These are phyloP conservation scores for Gomphus bonarii DNA, from an alignment of 1,284 basidiomycete species.

Conservation along the genomic window DNA sequence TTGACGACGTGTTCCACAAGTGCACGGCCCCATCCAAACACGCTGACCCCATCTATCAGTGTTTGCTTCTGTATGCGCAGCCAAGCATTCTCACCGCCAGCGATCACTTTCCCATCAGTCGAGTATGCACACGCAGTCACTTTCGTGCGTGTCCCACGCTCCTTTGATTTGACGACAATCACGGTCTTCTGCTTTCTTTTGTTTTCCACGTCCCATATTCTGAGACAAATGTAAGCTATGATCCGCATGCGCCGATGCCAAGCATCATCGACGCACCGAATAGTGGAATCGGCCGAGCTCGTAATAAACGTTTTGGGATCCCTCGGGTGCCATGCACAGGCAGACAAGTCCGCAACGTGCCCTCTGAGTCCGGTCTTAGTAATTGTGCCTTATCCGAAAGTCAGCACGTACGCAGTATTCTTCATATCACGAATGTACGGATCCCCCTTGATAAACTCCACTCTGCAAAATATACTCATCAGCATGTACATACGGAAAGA, in stretches of 20 bases:
- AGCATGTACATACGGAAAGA: not conserved
- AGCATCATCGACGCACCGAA: slow-evolving; percentile 45
- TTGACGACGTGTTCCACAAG: slow-evolving; percentile 87
- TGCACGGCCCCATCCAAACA: slow-evolving; percentile 88
- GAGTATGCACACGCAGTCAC: slow-evolving; percentile 84
- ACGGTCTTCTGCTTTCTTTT: slow-evolving; percentile 87
- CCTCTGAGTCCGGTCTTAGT: slow-evolving; percentile 45
- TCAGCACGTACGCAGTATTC: slow-evolving; percentile 68
- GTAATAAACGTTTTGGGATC: slow-evolving; percentile 82
- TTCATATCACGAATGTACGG: slow-evolving; percentile 98
- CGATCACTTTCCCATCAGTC: slow-evolving; percentile 75
- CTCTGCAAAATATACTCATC: slow-evolving; percentile 35
- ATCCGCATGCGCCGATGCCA: not conserved
- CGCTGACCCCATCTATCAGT: slow-evolving; percentile 32
- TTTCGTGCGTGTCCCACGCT: slow-evolving; percentile 90
- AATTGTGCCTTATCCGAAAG: not conserved
- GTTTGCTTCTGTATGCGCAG: not conserved
- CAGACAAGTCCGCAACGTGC: slow-evolving; percentile 86
- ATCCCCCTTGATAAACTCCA: slow-evolving; percentile 89
- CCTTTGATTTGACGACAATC: slow-evolving; percentile 94
- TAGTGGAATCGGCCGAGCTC: slow-evolving; percentile 88
- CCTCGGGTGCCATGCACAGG: slow-evolving; percentile 88
- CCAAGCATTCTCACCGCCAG: slow-evolving; percentile 53
- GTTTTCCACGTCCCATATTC: slow-evolving; percentile 90
- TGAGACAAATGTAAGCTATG: slow-evolving; percentile 22